Percentiles rank a stretch among this genome's conserved stretches.
Conservation (phyloP, 169 alveolate species). For the Eimeria nieschulzi region DNA sequence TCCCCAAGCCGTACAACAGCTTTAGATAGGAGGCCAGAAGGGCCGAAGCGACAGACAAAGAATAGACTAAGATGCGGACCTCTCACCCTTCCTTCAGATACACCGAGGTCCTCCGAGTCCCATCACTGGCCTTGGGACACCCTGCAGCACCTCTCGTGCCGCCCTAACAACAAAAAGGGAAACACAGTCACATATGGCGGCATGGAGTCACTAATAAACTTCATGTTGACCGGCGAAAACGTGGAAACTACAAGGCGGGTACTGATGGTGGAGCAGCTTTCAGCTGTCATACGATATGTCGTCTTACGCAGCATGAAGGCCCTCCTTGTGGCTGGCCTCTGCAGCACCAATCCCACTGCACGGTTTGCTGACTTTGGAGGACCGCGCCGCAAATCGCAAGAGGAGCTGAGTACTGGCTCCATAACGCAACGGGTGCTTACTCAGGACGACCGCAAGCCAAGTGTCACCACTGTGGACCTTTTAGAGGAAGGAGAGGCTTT, state of each 20-base stretch:
- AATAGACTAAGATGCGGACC: background rate
- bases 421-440: slow-evolving; percentile 28
- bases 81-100: background rate
- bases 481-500: background rate
- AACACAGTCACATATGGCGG: slow-evolving; percentile 9
- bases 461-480: background rate
- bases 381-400: slow-evolving; percentile 15
- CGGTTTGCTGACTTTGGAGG: background rate
- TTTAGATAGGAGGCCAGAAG: background rate
- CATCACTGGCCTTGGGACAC: slow-evolving; percentile 18
- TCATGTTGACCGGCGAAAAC: slow-evolving; percentile 76
- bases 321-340: slow-evolving; percentile 81
- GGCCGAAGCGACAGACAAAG: background rate
- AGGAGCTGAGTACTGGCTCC: slow-evolving; percentile 6
- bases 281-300: slow-evolving; percentile 77
- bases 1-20: too few relatives aligned
- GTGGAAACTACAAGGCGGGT: slow-evolving; percentile 75
- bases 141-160: background rate
- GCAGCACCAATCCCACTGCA: slow-evolving; percentile 76
- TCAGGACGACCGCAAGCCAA: background rate
- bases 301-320: slow-evolving; percentile 80
- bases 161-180: background rate
- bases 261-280: slow-evolving; percentile 80
- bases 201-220: slow-evolving; percentile 40
- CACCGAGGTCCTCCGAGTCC: background rate